Base-by-base conservation (phyloP, 2,329 filamentous ascomycete genomes). In the Penicillium sp. region DNA sequence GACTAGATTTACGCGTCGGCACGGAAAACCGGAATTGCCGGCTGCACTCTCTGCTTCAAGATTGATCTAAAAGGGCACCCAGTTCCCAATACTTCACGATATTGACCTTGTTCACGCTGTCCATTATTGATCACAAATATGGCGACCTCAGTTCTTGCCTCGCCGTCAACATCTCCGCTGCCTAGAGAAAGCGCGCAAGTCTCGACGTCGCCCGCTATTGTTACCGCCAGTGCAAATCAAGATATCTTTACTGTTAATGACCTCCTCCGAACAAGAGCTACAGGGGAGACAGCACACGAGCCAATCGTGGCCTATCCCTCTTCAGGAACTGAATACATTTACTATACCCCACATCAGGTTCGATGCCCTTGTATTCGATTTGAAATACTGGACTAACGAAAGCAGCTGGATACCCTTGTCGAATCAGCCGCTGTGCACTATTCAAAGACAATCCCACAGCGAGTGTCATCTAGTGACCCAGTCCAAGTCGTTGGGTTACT, bases 131-230 rank as follows among this genome's bases (percentile, higher is more conserved):
- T 18, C 7, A 3, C 30, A 23, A 42, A 32, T 3, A 49, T 49
- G 46, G 36, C 46, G 33, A 27, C 37, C 20, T 49, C 46, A 26
- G 37, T 42, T 21, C 26, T 49, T 23, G 21, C 49, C 27, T 30
- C 36, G 12, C 24, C 42, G 15, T 34, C 17, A 12, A 3, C 43
- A 7, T 15, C 36, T 13, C 29, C 17, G 3, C 13, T 47, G 26
- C 24, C 21, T 15, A 23, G 9, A 17, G 15, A 58, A 80, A 64
- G 7, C 68, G 64, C 13, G 79, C 65, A 39, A 81, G 78, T 18
- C 50, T 30, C 46, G 8, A 12, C 12, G 18, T 13, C 29, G 10
- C 5, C 20, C 13, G 15, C 18, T 33, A 15, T 15, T 18, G 15
- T 13, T 17, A 26, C 18, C 21, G 13, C 26, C 9, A 29, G 13